Conservation (phyloP, 2,329 filamentous ascomycete genomes). For the Coniella vitis region DNA sequence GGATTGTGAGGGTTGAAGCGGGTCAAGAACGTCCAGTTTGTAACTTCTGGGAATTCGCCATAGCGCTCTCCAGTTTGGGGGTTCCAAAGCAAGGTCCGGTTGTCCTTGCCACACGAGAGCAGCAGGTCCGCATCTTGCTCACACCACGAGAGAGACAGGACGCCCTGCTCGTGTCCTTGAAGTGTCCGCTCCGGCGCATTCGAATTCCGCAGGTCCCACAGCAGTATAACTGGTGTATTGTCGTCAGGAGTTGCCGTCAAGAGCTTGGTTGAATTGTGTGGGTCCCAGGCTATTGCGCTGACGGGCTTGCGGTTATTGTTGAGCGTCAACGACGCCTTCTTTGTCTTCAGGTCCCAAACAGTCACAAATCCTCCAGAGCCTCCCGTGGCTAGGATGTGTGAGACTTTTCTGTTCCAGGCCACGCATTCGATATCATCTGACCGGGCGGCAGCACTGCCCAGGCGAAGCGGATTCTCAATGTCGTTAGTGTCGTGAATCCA, state of each 20-base stretch:
- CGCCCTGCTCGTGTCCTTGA: slow-evolving; percentile 87
- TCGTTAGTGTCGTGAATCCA: slow-evolving; percentile 95
- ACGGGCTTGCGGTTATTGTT: slow-evolving; percentile 94
- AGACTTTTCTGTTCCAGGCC: slow-evolving; percentile 97
- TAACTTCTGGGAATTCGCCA: slow-evolving; percentile 92
- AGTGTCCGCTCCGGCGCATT: slow-evolving; percentile 87
- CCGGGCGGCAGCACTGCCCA: slow-evolving; percentile 81
- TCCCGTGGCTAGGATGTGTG: slow-evolving; percentile 92
- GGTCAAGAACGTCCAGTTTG: slow-evolving; percentile 98
- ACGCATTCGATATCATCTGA: slow-evolving; percentile 94
- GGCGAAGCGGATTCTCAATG: slow-evolving; percentile 75
- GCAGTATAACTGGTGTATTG: slow-evolving; percentile 75
- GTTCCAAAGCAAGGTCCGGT: slow-evolving; percentile 93
- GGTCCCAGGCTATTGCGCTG: slow-evolving; percentile 95
- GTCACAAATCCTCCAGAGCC: slow-evolving; percentile 92
- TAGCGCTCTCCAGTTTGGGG: slow-evolving; percentile 80
- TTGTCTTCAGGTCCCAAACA: slow-evolving; percentile 96
- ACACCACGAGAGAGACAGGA: slow-evolving; percentile 94
- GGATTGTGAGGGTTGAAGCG: slow-evolving; percentile 92
- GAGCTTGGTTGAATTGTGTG: slow-evolving; percentile 88
- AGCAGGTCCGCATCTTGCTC: slow-evolving; percentile 81
- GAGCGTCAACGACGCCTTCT: slow-evolving; percentile 92
- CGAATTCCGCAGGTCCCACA: slow-evolving; percentile 95
- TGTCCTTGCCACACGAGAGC: slow-evolving; percentile 93
- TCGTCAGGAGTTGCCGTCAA: slow-evolving; percentile 89